Base-by-base conservation (phyloP, 495 filamentous ascomycete genomes). In the Aspergillus haitiensis region DNA sequence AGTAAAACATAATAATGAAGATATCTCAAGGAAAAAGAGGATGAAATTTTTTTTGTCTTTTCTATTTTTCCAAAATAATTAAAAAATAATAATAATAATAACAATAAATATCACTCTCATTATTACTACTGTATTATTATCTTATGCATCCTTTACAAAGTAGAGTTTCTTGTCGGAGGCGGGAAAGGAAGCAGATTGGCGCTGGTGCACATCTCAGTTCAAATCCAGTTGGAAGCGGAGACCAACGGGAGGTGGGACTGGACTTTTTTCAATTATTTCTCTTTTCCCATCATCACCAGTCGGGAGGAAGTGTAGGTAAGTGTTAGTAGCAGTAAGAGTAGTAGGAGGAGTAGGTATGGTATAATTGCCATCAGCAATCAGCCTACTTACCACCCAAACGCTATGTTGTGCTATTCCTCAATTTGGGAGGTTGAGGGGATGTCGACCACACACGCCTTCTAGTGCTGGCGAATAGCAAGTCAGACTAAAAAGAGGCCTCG, bases 161-260 rank as follows among this genome's bases (percentile, higher is more conserved):
- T 12, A 52, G 36, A 52, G 12, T 51, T 44, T 56, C 52, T 55
- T 52, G 59, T 57, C 59, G 37, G 42, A 55, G 55, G 55, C 55
- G 55, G 60, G 34, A 56, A 58, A 31, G 36, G 51, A 60, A 48
- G 13, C 56, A 64, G 45, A 57, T 60, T 64, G 57, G 56, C 62
- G 45, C 58, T 44, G 50, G 62, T 62, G 60, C 54, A 59, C 55
- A 63, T 58, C 56, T 60, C 61, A 59, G 55, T 64, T 61, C 60
- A 45, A 42, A 50, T 8, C 35, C 32, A 58, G 32, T 52, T 56
- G 39, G 52, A 52, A 51, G 47, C 55, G 55, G 52, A 60, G 56
- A 56, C 50, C 45, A 58, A 45, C 55, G 58, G 63, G 31, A 60
- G 65, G 61, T 62, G 65, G 61, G 55, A 60, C 55, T 46, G 34